Base-by-base conservation (phyloP, 148 eudicot genomes). In the Linanthus parryae region DNA sequence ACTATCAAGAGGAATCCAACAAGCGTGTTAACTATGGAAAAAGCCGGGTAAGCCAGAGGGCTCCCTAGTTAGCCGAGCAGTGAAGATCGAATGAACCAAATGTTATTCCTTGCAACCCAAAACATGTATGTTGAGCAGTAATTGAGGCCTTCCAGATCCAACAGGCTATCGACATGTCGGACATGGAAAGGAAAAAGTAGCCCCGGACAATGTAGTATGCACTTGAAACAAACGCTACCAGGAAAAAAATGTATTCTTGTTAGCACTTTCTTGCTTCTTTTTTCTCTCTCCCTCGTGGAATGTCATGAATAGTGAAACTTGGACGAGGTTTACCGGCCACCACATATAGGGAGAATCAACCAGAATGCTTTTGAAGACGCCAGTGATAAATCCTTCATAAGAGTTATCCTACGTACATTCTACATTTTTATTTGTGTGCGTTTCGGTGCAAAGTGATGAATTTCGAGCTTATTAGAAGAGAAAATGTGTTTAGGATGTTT, bases 311-410 rank as follows among this genome's bases (percentile, higher is more conserved):
- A 81, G 71, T 7, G 87, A 71, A 39, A 77, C 87, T 42, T 77
- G 75, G 39, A 73, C 83, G 10, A 81, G 63, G 34, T 77, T 81
- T 3, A 48, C 13, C 3, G 87, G 87, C 87, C 87, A 81, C 87
- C 87, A 77, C 87, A 81, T 81, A 9, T 71, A 70, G 0, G 74
- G 68, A 1, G 87, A 73, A 10, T 77, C 87, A 2, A 81, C 87
- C 9, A 81, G 66, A 65, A 67, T 68, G 24, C 57, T 77, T 36
- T 80, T 43, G 15, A 73, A 72, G 23, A 81, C 15, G 20, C 83
- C 87, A 20, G 83, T 14, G 23, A n/a, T n/a, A n/a, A n/a, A n/a
- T n/a, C n/a, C n/a, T n/a, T n/a, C n/a, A n/a, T n/a, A n/a, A n/a
- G n/a, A n/a, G n/a, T n/a, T n/a, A n/a, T n/a, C n/a, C n/a, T n/a